phyloP scores from a whole-genome alignment of 305 asterid genomes.

The Petunia hybrid region DNA sequence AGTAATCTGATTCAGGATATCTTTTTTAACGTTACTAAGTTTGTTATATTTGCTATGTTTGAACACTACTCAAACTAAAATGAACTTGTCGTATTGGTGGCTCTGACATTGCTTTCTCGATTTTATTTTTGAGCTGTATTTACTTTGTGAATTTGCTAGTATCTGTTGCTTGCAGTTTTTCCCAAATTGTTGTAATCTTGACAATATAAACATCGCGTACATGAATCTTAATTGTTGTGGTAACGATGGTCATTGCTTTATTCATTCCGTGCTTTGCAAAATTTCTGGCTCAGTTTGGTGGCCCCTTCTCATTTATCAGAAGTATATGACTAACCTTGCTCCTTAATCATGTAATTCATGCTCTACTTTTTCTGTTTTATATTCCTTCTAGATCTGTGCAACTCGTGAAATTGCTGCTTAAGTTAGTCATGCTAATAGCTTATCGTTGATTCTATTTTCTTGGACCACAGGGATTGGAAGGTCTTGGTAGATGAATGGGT shows the following conservation, averaged over 20 bases:
- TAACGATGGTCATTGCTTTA: not conserved
- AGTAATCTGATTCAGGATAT: not conserved
- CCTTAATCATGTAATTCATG: not conserved
- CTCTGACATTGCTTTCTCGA: slow-evolving; percentile 12
- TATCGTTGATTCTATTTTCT: slow-evolving; percentile 27
- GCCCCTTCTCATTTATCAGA: slow-evolving; percentile 6
- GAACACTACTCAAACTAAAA: not conserved
- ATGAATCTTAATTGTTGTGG: not conserved
- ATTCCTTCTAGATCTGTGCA: not conserved
- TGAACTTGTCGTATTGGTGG: not conserved
- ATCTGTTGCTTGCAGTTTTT: not conserved
- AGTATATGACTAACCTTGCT: not conserved
- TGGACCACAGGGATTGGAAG: slow-evolving; percentile 80
- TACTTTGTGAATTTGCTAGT: not conserved
- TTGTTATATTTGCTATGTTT: slow-evolving; percentile 7
- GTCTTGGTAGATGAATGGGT: slow-evolving; percentile 79
- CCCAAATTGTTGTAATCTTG: not conserved
- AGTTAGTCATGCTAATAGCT: not conserved
- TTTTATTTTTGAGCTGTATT: not conserved
- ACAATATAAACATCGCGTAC: not conserved
- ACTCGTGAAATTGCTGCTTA: slow-evolving; percentile 4
- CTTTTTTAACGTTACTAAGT: slow-evolving; percentile 8
- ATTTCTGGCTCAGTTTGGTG: not conserved
- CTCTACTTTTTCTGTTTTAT: slow-evolving; percentile 16
- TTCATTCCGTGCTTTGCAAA: not conserved